Evolutionary conservation across 176 grass and related monocot genomes (phyloP).

Genomic region (Themeda triandra): DNA sequence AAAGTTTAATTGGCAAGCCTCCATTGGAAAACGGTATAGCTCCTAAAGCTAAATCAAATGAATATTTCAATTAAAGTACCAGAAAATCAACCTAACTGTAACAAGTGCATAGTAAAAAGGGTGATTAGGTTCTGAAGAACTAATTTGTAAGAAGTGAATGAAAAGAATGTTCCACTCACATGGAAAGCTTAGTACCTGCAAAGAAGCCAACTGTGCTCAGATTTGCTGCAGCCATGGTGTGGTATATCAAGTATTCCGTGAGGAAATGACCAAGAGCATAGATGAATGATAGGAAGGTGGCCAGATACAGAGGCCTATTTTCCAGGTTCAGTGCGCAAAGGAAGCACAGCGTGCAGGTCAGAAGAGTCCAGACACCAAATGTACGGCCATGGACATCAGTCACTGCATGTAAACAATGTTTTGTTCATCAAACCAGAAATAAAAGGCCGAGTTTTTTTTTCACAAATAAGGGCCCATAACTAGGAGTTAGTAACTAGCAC

Average conservation of each 20-base stretch:
- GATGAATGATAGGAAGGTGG: constrained; percentile 81
- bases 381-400: constrained; percentile 86
- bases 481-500: too few relatives aligned
- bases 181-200: constrained; percentile 51
- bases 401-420: constrained; percentile 51
- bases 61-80: background rate
- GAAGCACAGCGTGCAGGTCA: constrained; percentile 86
- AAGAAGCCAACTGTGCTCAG: constrained; percentile 82
- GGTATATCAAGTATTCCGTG: constrained; percentile 76
- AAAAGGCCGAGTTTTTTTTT: too few relatives aligned
- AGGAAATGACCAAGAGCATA: constrained; percentile 86
- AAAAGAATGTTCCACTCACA: background rate
- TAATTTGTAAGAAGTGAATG: background rate
- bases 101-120: background rate
- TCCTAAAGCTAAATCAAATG: background rate
- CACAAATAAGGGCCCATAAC: too few relatives aligned
- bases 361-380: constrained; percentile 85
- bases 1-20: too few relatives aligned
- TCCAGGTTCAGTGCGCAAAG: constrained; percentile 85
- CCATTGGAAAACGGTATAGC: background rate
- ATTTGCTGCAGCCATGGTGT: constrained; percentile 78
- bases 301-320: constrained; percentile 68
- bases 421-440: too few relatives aligned
- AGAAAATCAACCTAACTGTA: background rate
- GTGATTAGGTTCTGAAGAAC: background rate